Evolutionary conservation across 208 protist species (phyloP), one percentile per base, ranked within the genome.

Genomic region (Plasmodiophora brassicae): DNA sequence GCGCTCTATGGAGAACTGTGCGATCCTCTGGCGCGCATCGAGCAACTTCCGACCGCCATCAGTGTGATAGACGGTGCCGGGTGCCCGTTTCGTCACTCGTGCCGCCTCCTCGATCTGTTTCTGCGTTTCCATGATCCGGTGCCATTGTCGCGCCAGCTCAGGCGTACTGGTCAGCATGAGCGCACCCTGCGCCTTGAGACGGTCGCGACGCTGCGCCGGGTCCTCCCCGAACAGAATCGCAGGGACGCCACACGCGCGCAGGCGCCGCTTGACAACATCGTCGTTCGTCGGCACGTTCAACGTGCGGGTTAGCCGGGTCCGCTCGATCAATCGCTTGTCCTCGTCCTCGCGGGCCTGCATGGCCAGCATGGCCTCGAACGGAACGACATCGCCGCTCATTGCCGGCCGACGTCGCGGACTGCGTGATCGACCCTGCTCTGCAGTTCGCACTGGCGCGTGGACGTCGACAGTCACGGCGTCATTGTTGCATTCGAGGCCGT

Each of bases 221-320:
- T 45, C 87, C 45, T 89, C 87, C 20, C 87, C 87, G 72, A 89
- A 89, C 14, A 86, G 41, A 8, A 71, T 87, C 35, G 45, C 86
- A n/a, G 87, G 87, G 10, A 85, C 71, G 46, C 87, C 60, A 39
- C 57, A 71, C 38, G 45, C 53, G 36, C 87, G 1, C 28, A 89
- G 71, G 25, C 87, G 45, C 35, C 38, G 5, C 72, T 28, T 8
- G 14, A 89, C 60, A 88, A 54, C 60, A 25, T 87, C 38, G 28
- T 89, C 87, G 57, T 85, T 45, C n/a, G 87, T 89, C 32, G 87
- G 87, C 35, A 89, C 71, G 43, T 46, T 84, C 5, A 89, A 45
- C 14, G 87, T 87, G 32, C 87, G 54, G 32, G 72, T 39, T 35
- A 54, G 54, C 32, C 60, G 54, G n/a, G 65, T 38, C 14, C 65